Evolutionary conservation across 176 grass and related monocot species (phyloP), one percentile per base, ranked within the genome.

Genomic region (Cenchrus americanus): DNA sequence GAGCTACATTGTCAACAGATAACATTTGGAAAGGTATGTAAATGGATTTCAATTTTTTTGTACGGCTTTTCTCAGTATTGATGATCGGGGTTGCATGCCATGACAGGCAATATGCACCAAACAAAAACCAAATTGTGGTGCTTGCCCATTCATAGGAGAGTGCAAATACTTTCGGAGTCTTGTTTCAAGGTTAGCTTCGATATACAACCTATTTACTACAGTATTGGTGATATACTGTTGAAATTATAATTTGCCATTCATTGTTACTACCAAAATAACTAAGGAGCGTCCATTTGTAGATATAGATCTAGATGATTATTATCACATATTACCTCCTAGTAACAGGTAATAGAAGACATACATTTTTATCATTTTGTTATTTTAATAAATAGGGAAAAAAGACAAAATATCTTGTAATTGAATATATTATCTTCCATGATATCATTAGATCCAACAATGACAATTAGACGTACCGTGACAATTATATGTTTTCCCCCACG

Each of bases 1-100:
- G 70, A 73, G 51, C 7, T 52, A 5, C 70, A 73, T 51, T 73
- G 23, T 30, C 70, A 73, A 32, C 7, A 2, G 0, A 73, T 73
- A 51, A 73, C 47, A 52, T 18, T 73, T 18, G 70, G 70, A 51
- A 73, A 73, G 70, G 70, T 73, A 73, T 10, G 70, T 50, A 52
- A 10, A 10, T 30, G 15, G 14, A 2, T 73, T 52, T 73, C 46
- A 26, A 26, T 71, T 34, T 71, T 26, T 51, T 50, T 51, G 14
- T 59, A 15, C 6, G 14, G 11, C 22, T 52, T 30, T 52, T 52
- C 70, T 18, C 14, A 10, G 0, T 50, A 27, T 14, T 30, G 4
- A 73, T 52, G 23, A 73, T 73, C 26, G 24, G 14, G 0, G 27
- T 52, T 73, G 4, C 26, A 30, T 73, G 23, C 22, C 48, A 50